Percentiles rank a stretch among this genome's conserved stretches.
Evolutionary conservation across 208 protist genomes (phyloP).

Genomic region (Crithidia fasciculata): DNA sequence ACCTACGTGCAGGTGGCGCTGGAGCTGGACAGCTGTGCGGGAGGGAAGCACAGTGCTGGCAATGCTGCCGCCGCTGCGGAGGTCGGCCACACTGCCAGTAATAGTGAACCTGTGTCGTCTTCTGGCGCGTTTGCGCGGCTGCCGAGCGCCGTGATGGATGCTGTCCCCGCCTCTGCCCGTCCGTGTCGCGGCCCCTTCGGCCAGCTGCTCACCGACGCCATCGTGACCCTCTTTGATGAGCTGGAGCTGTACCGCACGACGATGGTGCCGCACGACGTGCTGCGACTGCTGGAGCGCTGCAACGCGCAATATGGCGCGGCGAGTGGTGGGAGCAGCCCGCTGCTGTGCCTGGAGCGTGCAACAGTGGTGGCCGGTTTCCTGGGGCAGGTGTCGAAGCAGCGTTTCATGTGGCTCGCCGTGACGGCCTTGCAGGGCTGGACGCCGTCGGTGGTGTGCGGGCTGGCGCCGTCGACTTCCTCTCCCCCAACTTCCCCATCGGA

Average conservation of each 20-base stretch:
- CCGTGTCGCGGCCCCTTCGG: conserved; percentile 85
- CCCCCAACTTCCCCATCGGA: background rate
- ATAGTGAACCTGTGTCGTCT: background rate
- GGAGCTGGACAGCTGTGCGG: conserved; percentile 21
- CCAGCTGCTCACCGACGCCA: conserved; percentile 60
- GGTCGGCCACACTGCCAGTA: background rate
- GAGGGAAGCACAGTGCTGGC: background rate
- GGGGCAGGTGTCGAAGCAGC: conserved; percentile 68
- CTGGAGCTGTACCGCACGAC: conserved; percentile 75
- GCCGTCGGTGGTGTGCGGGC: background rate
- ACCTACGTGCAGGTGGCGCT: conserved; percentile 70
- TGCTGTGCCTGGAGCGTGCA: conserved; percentile 34
- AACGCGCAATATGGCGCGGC: background rate
- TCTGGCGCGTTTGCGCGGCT: background rate
- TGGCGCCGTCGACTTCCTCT: background rate
- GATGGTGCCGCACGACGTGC: conserved; percentile 66
- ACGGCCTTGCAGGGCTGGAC: conserved; percentile 27
- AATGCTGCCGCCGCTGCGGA: background rate
- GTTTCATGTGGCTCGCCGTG: conserved; percentile 46
- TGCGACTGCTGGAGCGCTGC: conserved; percentile 20
- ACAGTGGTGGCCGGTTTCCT: conserved; percentile 59
- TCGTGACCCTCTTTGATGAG: conserved; percentile 64
- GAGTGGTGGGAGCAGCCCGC: background rate
- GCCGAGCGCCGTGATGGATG: conserved; percentile 54
- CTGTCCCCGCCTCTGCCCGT: conserved; percentile 29